Conservation (phyloP, 2,329 filamentous ascomycete species). For the Corynespora cassiicola region DNA sequence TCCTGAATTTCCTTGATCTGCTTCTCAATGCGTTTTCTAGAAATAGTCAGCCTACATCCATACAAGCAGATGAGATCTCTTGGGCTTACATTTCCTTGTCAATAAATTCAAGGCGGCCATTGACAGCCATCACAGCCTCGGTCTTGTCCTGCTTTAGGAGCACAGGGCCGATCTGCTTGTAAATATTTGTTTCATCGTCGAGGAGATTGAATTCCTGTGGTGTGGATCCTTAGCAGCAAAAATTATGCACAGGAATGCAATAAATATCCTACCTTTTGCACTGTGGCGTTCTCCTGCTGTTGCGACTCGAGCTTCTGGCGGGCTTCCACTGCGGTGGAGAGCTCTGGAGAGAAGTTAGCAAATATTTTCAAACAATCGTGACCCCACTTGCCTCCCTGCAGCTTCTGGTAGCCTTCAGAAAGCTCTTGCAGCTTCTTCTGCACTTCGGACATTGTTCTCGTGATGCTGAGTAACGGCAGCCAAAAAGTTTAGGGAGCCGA, state of each 20-base stretch:
- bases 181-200: slow-evolving; percentile 84
- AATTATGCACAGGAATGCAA: too few relatives aligned
- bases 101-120: slow-evolving; percentile 90
- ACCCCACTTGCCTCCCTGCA: slow-evolving; percentile 75
- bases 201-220: slow-evolving; percentile 80
- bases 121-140: slow-evolving; percentile 90
- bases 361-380: not conserved
- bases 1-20: slow-evolving; percentile 70
- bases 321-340: slow-evolving; percentile 76
- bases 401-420: slow-evolving; percentile 84
- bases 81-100: slow-evolving; percentile 82
- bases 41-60: slow-evolving; percentile 8
- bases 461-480: slow-evolving; percentile 33
- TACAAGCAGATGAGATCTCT: not conserved
- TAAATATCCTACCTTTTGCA: slow-evolving; percentile 76
- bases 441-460: slow-evolving; percentile 55
- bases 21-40: slow-evolving; percentile 69
- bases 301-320: slow-evolving; percentile 94
- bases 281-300: slow-evolving; percentile 88
- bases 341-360: slow-evolving; percentile 63
- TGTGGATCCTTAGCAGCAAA: slow-evolving; percentile 2
- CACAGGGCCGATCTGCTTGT: slow-evolving; percentile 93
- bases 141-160: slow-evolving; percentile 91
- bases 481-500: slow-evolving; percentile 21
- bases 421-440: slow-evolving; percentile 82